phyloP scores from a whole-genome alignment of 768 basidiomycete species.

The Filobasidium wieringae region DNA sequence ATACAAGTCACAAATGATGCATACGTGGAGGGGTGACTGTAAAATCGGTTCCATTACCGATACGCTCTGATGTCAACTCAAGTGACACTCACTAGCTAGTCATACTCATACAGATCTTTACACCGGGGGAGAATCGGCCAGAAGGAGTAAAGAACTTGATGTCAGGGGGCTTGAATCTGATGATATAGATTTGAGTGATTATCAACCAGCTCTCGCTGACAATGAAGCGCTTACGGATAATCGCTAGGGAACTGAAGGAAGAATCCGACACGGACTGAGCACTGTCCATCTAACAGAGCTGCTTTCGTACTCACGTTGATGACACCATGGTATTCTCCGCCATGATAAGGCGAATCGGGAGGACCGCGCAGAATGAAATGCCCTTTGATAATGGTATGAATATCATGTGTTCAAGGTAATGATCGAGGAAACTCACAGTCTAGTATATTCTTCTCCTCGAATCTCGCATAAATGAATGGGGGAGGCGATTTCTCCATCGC shows the following conservation, averaged over 20 bases:
- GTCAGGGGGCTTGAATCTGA: constrained; percentile 80
- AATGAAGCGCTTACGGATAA: constrained; percentile 48
- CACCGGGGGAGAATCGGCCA: constrained; percentile 35
- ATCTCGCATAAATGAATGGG: constrained; percentile 88
- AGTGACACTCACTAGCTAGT: constrained; percentile 34
- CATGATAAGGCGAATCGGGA: constrained; percentile 76
- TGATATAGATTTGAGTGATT: background rate
- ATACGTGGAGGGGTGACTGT: constrained; percentile 2
- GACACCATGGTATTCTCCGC: constrained; percentile 88
- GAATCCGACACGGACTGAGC: background rate
- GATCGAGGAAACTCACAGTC: constrained; percentile 54
- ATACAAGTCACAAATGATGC: background rate
- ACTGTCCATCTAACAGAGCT: background rate
- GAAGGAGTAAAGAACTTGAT: constrained; percentile 62
- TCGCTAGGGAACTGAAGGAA: constrained; percentile 64
- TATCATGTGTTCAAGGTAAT: background rate
- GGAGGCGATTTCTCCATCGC: constrained; percentile 86
- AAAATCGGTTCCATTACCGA: background rate
- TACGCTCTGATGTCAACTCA: background rate
- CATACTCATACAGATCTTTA: constrained; percentile 96
- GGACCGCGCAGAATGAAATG: constrained; percentile 92
- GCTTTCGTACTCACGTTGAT: constrained; percentile 40
- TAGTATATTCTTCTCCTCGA: constrained; percentile 95
- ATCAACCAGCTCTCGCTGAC: background rate
- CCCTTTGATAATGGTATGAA: constrained; percentile 48